Evolutionary conservation across 2,329 filamentous ascomycete genomes (phyloP), one percentile per base, ranked within the genome.

Genomic region (Colletotrichum sp.): DNA sequence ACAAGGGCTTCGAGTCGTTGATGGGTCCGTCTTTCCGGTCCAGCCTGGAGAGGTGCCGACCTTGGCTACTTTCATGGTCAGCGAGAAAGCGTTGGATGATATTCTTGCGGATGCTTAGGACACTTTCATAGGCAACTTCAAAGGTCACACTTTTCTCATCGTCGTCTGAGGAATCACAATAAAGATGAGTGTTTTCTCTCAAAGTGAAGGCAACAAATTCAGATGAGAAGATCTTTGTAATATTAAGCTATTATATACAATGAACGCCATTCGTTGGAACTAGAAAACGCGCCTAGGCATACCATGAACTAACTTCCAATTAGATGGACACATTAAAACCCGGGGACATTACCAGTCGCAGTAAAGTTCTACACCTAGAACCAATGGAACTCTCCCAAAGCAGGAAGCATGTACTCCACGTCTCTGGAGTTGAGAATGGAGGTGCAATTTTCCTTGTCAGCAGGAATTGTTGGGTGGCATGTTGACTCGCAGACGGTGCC

Each of bases 41-140:
- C 90, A 85, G 32, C 85, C 85, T 2, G 91, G 91, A 22, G 78
- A 82, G 6, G 77, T 88, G 85, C 69, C 91, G 86, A 84, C 86
- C 0, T 80, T 89, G 8, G 86, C 90, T 5, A 90, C 88, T 0
- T 92, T 90, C 78, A 91, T 92, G 86, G 84, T 91, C 22, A 87
- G 87, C 30, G 91, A 93, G 84, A 93, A 93, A 86, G 91, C 91
- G 3, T 89, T 90, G 5, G 91, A 92, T 81, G 88, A 87, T 8
- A 92, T 93, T 77, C 79, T 81, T 13, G 65, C 57, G 2, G 64
- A 74, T 52, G n/a, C 2, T 64, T 6, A 59, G n/a, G 8, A 8
- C 0, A 52, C 11, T 22, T 12, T 22, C 19, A 52, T 12, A 7
- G 5, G n/a, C 1, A 52, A 13, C 0, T 13, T 52, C 19, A 1